These are phyloP conservation scores for Syzygium aromaticum DNA, from an alignment of 345 rosid species.

Conservation along the genomic window DNA sequence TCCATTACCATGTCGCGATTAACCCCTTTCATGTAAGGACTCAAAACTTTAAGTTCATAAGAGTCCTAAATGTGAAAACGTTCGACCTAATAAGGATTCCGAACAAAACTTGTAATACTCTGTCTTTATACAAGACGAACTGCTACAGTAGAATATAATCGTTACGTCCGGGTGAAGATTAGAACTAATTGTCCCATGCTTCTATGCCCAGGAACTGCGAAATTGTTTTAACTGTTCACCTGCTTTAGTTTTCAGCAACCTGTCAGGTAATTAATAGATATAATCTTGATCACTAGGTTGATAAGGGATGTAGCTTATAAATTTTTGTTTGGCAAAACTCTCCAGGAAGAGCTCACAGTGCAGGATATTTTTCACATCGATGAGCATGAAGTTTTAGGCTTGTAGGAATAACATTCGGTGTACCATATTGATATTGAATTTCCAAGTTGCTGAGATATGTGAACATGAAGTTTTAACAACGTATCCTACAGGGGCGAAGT, in stretches of 20 bases:
- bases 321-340: neutral
- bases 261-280: neutral
- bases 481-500: constrained; percentile 48
- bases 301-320: neutral
- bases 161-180: neutral
- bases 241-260: neutral
- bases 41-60: neutral
- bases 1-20: neutral
- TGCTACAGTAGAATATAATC: neutral
- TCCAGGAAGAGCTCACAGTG: neutral
- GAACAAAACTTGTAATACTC: neutral
- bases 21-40: neutral
- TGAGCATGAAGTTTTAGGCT: neutral
- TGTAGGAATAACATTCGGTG: neutral
- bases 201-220: neutral
- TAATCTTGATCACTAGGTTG: neutral
- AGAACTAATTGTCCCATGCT: neutral
- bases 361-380: neutral
- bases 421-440: neutral
- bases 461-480: neutral
- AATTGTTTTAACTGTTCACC: neutral
- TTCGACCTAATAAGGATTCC: neutral
- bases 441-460: neutral
- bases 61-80: neutral
- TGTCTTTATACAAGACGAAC: neutral